Percentiles rank a stretch among this genome's conserved stretches.
phyloP scores from a whole-genome alignment of 2,329 filamentous ascomycete species.

The Fusarium xylarioides region DNA sequence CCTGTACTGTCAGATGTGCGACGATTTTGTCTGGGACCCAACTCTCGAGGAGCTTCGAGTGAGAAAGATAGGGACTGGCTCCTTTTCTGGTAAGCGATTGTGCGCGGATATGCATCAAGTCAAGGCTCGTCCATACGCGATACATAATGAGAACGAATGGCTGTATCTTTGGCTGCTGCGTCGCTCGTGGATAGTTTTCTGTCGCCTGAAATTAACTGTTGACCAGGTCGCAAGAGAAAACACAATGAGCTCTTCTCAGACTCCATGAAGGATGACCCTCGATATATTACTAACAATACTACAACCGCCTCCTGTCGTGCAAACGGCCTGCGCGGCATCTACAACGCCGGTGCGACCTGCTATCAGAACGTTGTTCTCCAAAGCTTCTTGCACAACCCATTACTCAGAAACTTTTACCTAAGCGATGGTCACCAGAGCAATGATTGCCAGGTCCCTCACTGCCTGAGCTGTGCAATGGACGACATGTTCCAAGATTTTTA shows the following conservation, averaged over 20 bases:
- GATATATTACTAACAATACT: constrained; percentile 81
- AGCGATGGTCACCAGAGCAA: constrained; percentile 85
- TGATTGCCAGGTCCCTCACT: constrained; percentile 73
- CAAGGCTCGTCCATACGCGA: not conserved
- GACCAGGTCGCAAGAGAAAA: constrained; percentile 75
- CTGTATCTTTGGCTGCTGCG: not conserved
- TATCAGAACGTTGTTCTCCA: constrained; percentile 98
- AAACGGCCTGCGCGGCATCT: constrained; percentile 88
- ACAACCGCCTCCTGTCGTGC: constrained; percentile 83
- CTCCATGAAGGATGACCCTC: constrained; percentile 74
- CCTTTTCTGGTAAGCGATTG: constrained; percentile 65
- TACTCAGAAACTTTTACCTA: constrained; percentile 91
- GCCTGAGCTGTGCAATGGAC: constrained; percentile 75
- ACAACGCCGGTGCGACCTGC: constrained; percentile 98
- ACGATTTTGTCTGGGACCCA: constrained; percentile 85
- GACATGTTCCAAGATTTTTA: constrained; percentile 80
- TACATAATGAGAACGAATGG: not conserved
- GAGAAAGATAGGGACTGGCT: constrained; percentile 73
- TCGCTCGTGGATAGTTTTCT: not conserved
- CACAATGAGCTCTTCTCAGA: constrained; percentile 75
- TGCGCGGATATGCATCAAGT: not conserved
- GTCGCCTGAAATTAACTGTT: not conserved
- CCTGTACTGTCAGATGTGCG: constrained; percentile 82
- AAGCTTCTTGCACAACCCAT: constrained; percentile 90
- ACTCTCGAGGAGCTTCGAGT: constrained; percentile 79